phyloP scores from a whole-genome alignment of 169 alveolate genomes.

The Plasmodium reichenowi region DNA sequence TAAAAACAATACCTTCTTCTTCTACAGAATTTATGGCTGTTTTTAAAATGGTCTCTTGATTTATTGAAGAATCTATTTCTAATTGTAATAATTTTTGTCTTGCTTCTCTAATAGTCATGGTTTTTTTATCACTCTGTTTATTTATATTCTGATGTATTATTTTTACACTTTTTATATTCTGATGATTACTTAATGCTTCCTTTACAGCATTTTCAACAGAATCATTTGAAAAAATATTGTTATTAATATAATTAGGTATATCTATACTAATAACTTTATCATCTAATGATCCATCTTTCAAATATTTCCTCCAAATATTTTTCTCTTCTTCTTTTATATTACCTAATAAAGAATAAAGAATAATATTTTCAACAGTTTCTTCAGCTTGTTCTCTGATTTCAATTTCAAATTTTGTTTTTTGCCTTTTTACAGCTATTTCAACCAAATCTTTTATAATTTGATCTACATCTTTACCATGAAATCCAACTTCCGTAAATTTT shows the following conservation, averaged over 20 bases:
- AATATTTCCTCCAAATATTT: conserved; percentile 81
- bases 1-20: conserved; percentile 92
- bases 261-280: conserved; percentile 82
- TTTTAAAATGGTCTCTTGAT: conserved; percentile 82
- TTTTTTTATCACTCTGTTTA: conserved; percentile 75
- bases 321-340: conserved; percentile 82
- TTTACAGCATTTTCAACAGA: conserved; percentile 69
- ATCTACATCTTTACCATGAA: conserved; percentile 93
- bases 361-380: conserved; percentile 81
- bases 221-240: conserved; percentile 52
- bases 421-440: conserved; percentile 73
- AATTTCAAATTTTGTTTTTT: conserved; percentile 67
- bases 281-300: conserved; percentile 84
- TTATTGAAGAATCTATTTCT: conserved; percentile 71
- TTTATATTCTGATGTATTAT: conserved; percentile 60
- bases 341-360: conserved; percentile 83
- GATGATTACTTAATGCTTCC: conserved; percentile 72
- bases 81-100: conserved; percentile 76
- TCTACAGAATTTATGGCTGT: conserved; percentile 87
- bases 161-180: conserved; percentile 68
- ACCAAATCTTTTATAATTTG: conserved; percentile 86
- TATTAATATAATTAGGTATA: conserved; percentile 74
- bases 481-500: conserved; percentile 94
- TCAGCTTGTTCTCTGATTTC: conserved; percentile 79
- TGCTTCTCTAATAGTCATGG: conserved; percentile 82